Base-by-base conservation (phyloP, 345 rosid genomes). In the Conringia planisiliqua region DNA sequence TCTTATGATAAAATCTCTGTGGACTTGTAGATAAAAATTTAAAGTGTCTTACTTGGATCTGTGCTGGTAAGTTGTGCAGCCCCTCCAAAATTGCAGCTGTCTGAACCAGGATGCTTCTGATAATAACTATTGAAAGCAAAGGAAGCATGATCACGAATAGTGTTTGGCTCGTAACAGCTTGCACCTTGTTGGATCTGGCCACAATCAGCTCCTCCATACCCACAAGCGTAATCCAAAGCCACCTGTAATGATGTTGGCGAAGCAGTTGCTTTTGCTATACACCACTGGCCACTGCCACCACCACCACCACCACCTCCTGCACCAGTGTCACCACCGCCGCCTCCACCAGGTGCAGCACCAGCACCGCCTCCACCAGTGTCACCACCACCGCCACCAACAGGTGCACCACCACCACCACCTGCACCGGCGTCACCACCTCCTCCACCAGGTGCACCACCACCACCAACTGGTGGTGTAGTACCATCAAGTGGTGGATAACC, bases 191-290 rank as follows among this genome's bases (percentile, higher is more conserved):
- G 98, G 78, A 92, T 65, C 26, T 88, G 73, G 0, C 96, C 86
- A 81, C 99, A 95, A 74, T 92, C 99, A 40, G 99, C 86, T 40
- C 98, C 98, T 51, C 97, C 98, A 40, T 86, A 92, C 39, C 99
- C 98, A 30, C 99, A 95, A 27, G 98, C 98, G 16, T 92, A 95
- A 80, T 95, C 99, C 54, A 95, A 82, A 62, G 99, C 98, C 43
- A 95, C 99, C 72, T 95, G 99, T 56, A 92, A 78, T 51, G 96
- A 86, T 40, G 98, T 95, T 40, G 82, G 68, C 0, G 98, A 88
- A 62, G 99, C 90, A 55, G 77, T 68, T 44, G 93, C 85, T 48
- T 81, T 95, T 4, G 97, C 92, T 63, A 90, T 77, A 29, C 99
- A 95, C 96, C 94, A 95, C 57, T 76, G 51, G 9, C 97, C 93